Base-by-base conservation (phyloP, 1,284 basidiomycete species). In the Boletus semigastroideus region DNA sequence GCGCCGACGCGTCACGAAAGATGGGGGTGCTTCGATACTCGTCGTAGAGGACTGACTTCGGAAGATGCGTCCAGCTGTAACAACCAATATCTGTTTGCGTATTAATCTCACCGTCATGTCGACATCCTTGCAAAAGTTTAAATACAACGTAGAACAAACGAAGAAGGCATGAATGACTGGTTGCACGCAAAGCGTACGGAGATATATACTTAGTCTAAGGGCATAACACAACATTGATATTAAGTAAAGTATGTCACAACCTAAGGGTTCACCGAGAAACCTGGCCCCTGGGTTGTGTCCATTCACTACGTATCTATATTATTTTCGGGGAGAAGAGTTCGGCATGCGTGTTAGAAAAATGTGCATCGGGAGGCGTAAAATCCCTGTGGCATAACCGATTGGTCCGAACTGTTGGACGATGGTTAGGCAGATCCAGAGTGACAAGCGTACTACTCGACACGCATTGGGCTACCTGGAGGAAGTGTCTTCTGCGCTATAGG, bases 11-110 rank as follows among this genome's bases (percentile, higher is more conserved):
- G 71, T 87, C 22, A 86, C 86, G 0, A 63, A 60, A 10, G 84
- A 87, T 58, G 85, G 86, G 14, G 84, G 84, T 13, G 80, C 78
- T 0, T 86, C 84, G 0, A 61, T 84, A 30, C 72, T 86, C 30
- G 80, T 79, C 0, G 54, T 76, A 14, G 62, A 64, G 11, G 53
- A 56, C 36, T 72, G 43, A n/a, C n/a, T n/a, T n/a, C n/a, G n/a
- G n/a, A 55, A 13, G 14, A 27, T n/a, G n/a, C 1, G 7, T 37
- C 12, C 5, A 51, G 6, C 19, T 42, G 5, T 25, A 25, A 25
- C 25, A 25, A 25, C 25, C 25, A 22, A 25, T 6, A 37, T 12
- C 31, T 10, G 5, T 37, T 48, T 44, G 22, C 13, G 17, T n/a
- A 37, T 4, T 13, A 38, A 4, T 20, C 14, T n/a, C 13, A 34